Base-by-base conservation (phyloP, 192 early-diverging fungal genomes). In the Coemansia sp. region DNA sequence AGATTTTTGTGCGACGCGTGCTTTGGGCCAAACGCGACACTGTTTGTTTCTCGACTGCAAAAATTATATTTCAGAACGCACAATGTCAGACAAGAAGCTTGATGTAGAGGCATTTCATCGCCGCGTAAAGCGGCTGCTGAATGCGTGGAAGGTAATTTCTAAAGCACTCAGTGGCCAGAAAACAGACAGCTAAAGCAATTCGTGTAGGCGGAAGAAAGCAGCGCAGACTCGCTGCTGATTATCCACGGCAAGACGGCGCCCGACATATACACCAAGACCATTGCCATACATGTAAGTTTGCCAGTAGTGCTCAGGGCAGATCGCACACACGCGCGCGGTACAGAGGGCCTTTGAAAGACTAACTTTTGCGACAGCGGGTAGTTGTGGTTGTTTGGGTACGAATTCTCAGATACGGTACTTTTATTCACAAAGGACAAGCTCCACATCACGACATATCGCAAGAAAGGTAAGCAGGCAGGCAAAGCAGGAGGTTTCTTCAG, bases 381-480 rank as follows among this genome's bases (percentile, higher is more conserved):
- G 85, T 85, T 84, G 42, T 99, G 94, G 94, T 80, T 95, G 47
- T 81, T 95, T 40, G 93, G 93, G 37, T 90, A 93, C 57, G 94
- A 97, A 64, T 90, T 95, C 54, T 82, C 87, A 2, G 90, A 97
- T 51, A 92, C 92, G 5, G 66, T 94, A 18, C 82, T 92, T 15
- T 48, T 93, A 31, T 76, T 94, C 37, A 88, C 88, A 14, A 80
- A 71, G 26, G 85, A 86, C 63, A 89, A 87, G 60, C 60, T 92
- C 15, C 82, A 86, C 16, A 80, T 99, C 60, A 62, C 94, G 7
- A 88, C 89, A 12, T 88, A 87, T 53, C 73, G 66, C 40, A 93
- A 88, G 59, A 96, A 93, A 76, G 77, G 90, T 28, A 84, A 90
- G 56, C 63, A 15, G 8, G 6, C 12, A 81, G 18, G 64, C 90